Percentiles rank a stretch among this genome's conserved stretches.
Evolutionary conservation across 371 early-diverging fungal genomes (phyloP).

Genomic region (Lichtheimia ramosa): DNA sequence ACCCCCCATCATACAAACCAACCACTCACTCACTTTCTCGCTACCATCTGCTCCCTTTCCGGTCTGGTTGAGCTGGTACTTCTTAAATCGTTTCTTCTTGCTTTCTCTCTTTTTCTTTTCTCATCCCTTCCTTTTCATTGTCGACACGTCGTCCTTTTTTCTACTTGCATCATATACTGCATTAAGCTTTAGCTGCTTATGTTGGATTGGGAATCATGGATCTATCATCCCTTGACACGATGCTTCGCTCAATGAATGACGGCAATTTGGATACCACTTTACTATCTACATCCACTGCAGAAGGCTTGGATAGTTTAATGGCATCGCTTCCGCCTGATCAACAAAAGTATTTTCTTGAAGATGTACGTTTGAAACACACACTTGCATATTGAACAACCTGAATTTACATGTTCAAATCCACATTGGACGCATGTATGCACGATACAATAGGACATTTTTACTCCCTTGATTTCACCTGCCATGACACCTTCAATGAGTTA

Average conservation of each 20-base stretch:
- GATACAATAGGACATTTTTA: constrained; percentile 29
- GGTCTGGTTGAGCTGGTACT: constrained; percentile 1
- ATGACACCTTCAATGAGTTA: constrained; percentile 60
- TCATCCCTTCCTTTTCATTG: neutral
- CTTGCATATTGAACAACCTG: no score
- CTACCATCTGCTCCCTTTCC: neutral
- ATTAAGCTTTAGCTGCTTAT: neutral
- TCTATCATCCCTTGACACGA: constrained; percentile 1
- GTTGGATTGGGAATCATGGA: constrained; percentile 1
- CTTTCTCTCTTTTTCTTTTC: constrained; percentile 6
- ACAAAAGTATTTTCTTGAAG: constrained; percentile 6
- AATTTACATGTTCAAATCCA: no score
- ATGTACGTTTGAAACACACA: constrained; percentile 6
- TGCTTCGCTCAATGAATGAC: neutral
- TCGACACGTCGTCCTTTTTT: no score
- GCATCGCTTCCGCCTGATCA: neutral
- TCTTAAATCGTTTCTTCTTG: constrained; percentile 1
- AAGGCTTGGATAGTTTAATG: neutral
- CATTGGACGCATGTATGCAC: no score
- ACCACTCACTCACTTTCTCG: neutral
- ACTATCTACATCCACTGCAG: neutral
- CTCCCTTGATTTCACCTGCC: constrained; percentile 67
- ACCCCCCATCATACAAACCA: neutral
- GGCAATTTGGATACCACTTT: neutral
- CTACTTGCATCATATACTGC: no score